Base-by-base conservation (phyloP, 2,329 filamentous ascomycete genomes). In the Colletotrichum godetiae region DNA sequence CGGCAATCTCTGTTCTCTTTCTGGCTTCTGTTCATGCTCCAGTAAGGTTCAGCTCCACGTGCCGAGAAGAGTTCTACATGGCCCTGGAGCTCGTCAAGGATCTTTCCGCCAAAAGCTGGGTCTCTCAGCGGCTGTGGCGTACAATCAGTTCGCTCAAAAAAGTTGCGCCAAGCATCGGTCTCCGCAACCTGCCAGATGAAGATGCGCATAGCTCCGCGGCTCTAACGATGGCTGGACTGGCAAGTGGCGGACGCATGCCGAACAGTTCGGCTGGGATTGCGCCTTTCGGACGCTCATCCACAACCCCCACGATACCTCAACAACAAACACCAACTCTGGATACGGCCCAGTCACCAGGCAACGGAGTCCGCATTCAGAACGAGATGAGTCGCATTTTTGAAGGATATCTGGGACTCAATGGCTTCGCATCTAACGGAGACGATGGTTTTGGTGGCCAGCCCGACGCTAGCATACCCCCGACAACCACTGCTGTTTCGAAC, bases 1-100 rank as follows among this genome's bases (percentile, higher is more conserved):
- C 92, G 0, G 92, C 92, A 1, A 90, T 95, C 24, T 92, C 93
- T 0, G 93, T 94, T 3, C 85, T 95, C 13, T 95, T 95, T 79
- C 87, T 95, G 1, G 93, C 93, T 1, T 93, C 92, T 0, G 92
- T 92, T 3, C 93, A 95, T 78, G 92, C 92, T 0, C 93, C 93
- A 0, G 88, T 92, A 0, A 88, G 91, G 31, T 95, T 95, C 80
- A 93, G 91, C 76, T 85, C 88, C 11, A 82, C 87, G 29, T 94
- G 92, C 75, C 88, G 93, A 22, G 90, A 93, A 57, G 93, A 95
- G 80, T 95, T 95, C 79, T 94, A 95, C 83, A 91, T 93, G 87
- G 93, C 92, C 0, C 87, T 95, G 1, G 92, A 94, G 67, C 85
- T 95, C 3, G 90, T 95, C 52, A 92, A 93, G 74, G 92, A 92